Conservation (phyloP, 495 filamentous ascomycete species). For the Baudoinia panamericana region DNA sequence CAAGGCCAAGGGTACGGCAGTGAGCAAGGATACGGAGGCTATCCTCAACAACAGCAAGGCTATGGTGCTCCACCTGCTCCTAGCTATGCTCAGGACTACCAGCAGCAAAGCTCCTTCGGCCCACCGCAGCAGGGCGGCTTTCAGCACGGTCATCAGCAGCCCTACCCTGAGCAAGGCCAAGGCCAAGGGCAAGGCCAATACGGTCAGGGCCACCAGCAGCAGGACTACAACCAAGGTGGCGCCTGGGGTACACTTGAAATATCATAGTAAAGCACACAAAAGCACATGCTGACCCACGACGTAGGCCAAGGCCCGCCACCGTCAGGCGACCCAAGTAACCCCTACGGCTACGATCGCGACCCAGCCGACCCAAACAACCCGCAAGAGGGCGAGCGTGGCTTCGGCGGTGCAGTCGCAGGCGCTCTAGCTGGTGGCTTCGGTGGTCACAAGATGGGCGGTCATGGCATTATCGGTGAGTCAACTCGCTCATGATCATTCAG, state of each 20-base stretch:
- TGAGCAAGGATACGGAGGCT: slow-evolving; percentile 17
- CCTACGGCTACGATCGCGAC: slow-evolving; percentile 21
- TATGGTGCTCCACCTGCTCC: slow-evolving; percentile 19
- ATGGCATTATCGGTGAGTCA: slow-evolving; percentile 28
- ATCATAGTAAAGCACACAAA: slow-evolving; percentile 18
- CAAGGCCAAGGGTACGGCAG: no score
- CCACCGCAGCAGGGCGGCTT: slow-evolving; percentile 39
- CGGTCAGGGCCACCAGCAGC: slow-evolving; percentile 23
- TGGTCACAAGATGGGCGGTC: slow-evolving; percentile 14
- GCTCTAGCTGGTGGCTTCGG: slow-evolving; percentile 24
- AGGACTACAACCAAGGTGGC: slow-evolving; percentile 21
- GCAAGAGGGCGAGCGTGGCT: slow-evolving; percentile 27
- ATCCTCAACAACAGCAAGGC: slow-evolving; percentile 22
- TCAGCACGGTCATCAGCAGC: slow-evolving; percentile 29
- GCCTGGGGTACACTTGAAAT: slow-evolving; percentile 17
- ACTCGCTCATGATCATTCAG: slow-evolving; percentile 20
- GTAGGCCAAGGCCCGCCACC: slow-evolving; percentile 19
- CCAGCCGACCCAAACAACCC: slow-evolving; percentile 23
- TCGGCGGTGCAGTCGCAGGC: slow-evolving; percentile 25
- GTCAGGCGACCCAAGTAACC: slow-evolving; percentile 15
- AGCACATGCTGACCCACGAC: slow-evolving; percentile 12
- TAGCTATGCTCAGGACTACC: slow-evolving; percentile 14
- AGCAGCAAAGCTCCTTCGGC: slow-evolving; percentile 30
- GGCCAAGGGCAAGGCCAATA: slow-evolving; percentile 7
- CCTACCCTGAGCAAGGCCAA: background rate